Evolutionary conservation across 1,284 basidiomycete species (phyloP), one percentile per base, ranked within the genome.

Genomic region (Austropuccinia psidii): DNA sequence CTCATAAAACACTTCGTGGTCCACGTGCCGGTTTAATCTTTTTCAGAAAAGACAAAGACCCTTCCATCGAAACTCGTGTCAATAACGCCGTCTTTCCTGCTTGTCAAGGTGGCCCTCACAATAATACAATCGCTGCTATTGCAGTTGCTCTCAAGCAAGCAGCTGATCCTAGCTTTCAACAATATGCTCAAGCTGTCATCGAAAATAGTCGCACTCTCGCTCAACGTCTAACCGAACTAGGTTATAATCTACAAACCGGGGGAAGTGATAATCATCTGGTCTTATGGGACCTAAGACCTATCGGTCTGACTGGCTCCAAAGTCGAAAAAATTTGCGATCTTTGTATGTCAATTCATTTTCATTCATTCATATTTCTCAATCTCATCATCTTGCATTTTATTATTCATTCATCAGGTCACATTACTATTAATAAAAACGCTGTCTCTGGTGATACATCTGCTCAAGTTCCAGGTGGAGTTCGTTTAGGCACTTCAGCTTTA

Each of bases 81-180:
- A 98, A 98, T 82, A 91, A 94, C 58, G 93, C 96, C 76, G 96
- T 99, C 78, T 99, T 99, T 89, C 96, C 96, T 74, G 96, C 96
- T 55, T 98, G 95, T 87, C 96, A 98, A 85, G 96, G 96, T 84
- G 96, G 96, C 66, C 96, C 96, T 62, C 96, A 98, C 86, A 98
- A 98, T 86, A 95, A 98, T 85, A 93, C 96, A 77, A 98, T 99
- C 76, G 95, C 95, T 67, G 93, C 88, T 81, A 86, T 99, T 77
- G 94, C 94, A 72, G 95, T 94, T 24, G 86, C 96, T n/a, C 88
- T 99, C 77, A 89, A 90, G 80, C 96, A 98, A 83, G 96, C 88
- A 47, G 85, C 90, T 77, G 88, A 91, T 80, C 96, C 95, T 13
- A 87, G 87, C 41, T 99, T 90, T 87, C 91, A 91, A 84, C 84